Percentiles rank a stretch among this genome's conserved stretches.
These are phyloP conservation scores for Fusarium secorum DNA, from an alignment of 2,329 filamentous ascomycete species.

Conservation along the genomic window DNA sequence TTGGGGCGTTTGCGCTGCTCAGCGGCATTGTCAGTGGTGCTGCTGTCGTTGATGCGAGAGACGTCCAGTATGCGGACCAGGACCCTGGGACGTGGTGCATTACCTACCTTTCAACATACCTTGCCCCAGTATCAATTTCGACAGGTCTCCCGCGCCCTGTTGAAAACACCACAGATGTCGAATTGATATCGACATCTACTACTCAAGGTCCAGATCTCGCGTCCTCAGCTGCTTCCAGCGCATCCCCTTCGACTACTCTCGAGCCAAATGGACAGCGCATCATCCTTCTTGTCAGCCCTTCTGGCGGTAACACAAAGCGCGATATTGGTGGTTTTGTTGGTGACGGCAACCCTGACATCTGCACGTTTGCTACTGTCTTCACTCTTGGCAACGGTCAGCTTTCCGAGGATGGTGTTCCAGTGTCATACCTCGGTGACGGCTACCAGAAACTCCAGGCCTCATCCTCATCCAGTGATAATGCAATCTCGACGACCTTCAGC, in stretches of 20 bases:
- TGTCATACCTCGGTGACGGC: neutral
- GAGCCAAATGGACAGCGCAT: neutral
- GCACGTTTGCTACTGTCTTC: neutral
- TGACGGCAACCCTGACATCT: neutral
- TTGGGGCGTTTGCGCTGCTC: neutral
- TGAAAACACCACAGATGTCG: neutral
- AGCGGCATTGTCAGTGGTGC: neutral
- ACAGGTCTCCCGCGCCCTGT: neutral
- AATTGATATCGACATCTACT: neutral
- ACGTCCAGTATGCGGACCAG: neutral
- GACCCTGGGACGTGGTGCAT: neutral
- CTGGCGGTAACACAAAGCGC: neutral
- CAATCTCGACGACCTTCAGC: neutral
- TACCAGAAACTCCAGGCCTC: neutral
- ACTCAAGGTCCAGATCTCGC: neutral
- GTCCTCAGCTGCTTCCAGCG: neutral
- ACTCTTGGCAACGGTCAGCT: neutral
- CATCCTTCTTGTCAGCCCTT: neutral
- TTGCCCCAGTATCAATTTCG: neutral
- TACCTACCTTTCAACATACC: neutral
- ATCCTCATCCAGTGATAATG: fast-evolving
- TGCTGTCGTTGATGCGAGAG: neutral
- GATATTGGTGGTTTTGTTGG: neutral
- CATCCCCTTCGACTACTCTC: neutral
- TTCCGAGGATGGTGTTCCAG: neutral